Evolutionary conservation across 2,329 filamentous ascomycete genomes (phyloP).

Genomic region (Calonectria naviculata): DNA sequence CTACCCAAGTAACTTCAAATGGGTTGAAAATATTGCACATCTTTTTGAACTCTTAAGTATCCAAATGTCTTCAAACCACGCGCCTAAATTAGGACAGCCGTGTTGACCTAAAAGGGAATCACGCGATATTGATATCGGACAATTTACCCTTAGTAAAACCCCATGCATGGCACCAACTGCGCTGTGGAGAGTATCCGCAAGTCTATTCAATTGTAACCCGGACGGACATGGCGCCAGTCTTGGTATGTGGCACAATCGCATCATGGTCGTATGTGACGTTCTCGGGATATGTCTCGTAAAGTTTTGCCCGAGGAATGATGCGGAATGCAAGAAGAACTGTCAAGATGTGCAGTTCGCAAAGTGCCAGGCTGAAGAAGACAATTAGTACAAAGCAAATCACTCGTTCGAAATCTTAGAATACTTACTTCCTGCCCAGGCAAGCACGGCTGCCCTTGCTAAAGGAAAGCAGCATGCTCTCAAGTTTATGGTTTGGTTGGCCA

Average conservation of each 20-base stretch:
- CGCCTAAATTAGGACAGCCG: neutral
- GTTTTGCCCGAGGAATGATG: conserved; percentile 25
- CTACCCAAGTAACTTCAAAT: too few species aligned
- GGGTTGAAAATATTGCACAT: neutral
- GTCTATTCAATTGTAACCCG: conserved; percentile 18
- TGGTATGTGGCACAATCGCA: conserved; percentile 32
- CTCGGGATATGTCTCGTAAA: conserved; percentile 28
- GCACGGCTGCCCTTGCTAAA: conserved; percentile 36
- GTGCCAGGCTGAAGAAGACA: conserved; percentile 20
- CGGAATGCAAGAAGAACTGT: conserved; percentile 24
- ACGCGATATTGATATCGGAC: neutral
- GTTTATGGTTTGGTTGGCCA: conserved; percentile 39
- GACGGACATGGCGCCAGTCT: conserved; percentile 30
- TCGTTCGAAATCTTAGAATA: rapidly evolving
- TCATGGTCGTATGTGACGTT: conserved; percentile 35
- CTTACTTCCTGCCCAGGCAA: conserved; percentile 38
- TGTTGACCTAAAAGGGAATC: neutral
- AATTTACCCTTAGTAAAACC: neutral
- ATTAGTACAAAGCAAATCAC: neutral
- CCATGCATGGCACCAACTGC: neutral
- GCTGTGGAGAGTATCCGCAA: neutral
- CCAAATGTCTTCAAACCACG: neutral
- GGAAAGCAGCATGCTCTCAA: conserved; percentile 35
- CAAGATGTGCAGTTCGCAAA: conserved; percentile 35
- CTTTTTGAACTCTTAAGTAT: neutral